A percentile compares a stretch with the other conserved stretches of the same genome.
phyloP scores from a whole-genome alignment of 495 filamentous ascomycete species.

The Schizothecium vesticola region DNA sequence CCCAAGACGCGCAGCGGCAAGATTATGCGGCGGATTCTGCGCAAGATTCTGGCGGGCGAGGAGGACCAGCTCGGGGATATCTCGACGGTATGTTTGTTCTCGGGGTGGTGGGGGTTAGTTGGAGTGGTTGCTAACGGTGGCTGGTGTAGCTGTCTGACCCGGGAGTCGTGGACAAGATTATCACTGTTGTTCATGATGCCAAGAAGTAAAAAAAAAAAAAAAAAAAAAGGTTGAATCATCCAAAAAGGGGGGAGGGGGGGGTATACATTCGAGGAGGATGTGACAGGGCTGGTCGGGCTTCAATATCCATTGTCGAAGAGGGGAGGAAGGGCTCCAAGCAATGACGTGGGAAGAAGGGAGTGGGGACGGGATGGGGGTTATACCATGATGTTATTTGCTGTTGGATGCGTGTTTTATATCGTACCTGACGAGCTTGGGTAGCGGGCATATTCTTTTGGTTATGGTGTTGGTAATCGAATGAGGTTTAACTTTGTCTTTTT shows the following conservation, averaged over 20 bases:
- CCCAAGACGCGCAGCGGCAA: conserved; percentile 96
- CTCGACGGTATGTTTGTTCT: conserved; percentile 66
- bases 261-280: not conserved
- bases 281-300: too few species aligned
- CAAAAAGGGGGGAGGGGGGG: not conserved
- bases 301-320: not conserved
- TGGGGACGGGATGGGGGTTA: not conserved
- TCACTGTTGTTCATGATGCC: conserved; percentile 63
- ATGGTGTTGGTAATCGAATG: not conserved
- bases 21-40: conserved; percentile 96
- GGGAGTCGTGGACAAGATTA: conserved; percentile 83
- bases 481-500: not conserved
- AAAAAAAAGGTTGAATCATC: conserved; percentile 21
- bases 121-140: conserved; percentile 29
- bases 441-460: not conserved
- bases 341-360: not conserved
- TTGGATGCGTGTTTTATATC: not conserved
- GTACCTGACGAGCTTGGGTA: not conserved
- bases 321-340: not conserved
- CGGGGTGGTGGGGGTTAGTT: not conserved
- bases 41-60: conserved; percentile 94
- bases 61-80: conserved; percentile 94
- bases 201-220: conserved; percentile 43
- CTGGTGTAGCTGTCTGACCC: conserved; percentile 74
- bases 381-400: not conserved